Conservation (phyloP, 495 filamentous ascomycete genomes). For the Penicillium angulare region DNA sequence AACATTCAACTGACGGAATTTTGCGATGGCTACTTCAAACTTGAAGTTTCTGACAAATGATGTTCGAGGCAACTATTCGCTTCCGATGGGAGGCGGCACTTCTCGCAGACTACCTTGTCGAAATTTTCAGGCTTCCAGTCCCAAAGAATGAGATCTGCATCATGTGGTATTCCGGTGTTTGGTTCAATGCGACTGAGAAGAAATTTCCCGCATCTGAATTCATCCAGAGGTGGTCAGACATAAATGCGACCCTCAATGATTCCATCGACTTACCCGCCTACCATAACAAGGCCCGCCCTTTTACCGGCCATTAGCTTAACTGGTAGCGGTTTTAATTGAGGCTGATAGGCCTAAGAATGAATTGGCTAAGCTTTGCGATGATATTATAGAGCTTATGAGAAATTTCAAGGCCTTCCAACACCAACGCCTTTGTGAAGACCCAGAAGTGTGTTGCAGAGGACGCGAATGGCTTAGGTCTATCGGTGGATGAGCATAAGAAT, state of each 20-base stretch:
- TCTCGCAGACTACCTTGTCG: background rate
- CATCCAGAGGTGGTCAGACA: too few relatives aligned
- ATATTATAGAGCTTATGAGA: background rate
- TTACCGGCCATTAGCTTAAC: background rate
- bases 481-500: too few relatives aligned
- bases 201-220: background rate
- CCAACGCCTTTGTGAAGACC: too few relatives aligned
- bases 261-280: background rate
- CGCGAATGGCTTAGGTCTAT: too few relatives aligned
- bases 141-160: background rate
- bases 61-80: background rate
- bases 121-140: background rate
- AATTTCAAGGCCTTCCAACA: background rate
- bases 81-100: conserved; percentile 3
- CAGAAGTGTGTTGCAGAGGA: too few relatives aligned
- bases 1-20: too few relatives aligned
- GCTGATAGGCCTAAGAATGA: background rate
- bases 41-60: too few relatives aligned
- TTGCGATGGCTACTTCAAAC: too few relatives aligned
- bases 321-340: background rate
- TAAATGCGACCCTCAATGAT: background rate
- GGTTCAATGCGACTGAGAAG: background rate
- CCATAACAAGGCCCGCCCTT: background rate
- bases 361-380: background rate
- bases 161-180: background rate